Evolutionary conservation across 208 protist genomes (phyloP), one percentile per base, ranked within the genome.

Genomic region (Porcisia hertigi): DNA sequence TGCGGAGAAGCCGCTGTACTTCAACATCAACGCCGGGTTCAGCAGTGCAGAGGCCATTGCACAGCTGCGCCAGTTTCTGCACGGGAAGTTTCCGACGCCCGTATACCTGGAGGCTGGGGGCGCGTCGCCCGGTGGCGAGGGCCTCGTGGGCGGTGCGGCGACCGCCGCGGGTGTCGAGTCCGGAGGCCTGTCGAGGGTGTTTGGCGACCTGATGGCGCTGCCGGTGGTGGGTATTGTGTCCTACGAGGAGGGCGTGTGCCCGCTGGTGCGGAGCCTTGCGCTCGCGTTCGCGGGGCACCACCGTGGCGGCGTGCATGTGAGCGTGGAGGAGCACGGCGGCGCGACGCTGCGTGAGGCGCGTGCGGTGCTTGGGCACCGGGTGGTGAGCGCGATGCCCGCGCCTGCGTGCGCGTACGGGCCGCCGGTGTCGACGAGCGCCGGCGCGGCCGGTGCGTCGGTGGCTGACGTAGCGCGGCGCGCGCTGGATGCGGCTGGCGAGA

Each of bases 181-280:
- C 8, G 20, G 5, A 0, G 67, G 49, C 45, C 75, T 84, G 63
- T 65, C 45, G 18, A 18, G 7, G 23, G 2, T 74, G 57, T 92
- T 86, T 58, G 52, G 53, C 6, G 20, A 54, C 25, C 76, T 92
- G 69, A 92, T 92, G 88, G 54, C 57, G n/a, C 71, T 92, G 69
- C 87, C 87, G 34, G 69, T 89, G 36, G 66, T 92, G 18, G 76
- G 80, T 3, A 57, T 92, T 36, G 74, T 81, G 60, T 85, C 79
- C n/a, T 84, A 80, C 73, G 75, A 47, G 72, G 82, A 87, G 75
- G 77, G 76, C 36, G 80, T 81, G 55, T 91, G 87, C 57, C 84
- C 84, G 55, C 59, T 87, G 30, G 82, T 91, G 57, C 87, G 87
- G 34, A 88, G 84, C 67, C 67, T 91, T 65, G 49, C 79, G 65